Conservation (phyloP, 805 yeast genomes). For the Torulaspora delbrueckii region DNA sequence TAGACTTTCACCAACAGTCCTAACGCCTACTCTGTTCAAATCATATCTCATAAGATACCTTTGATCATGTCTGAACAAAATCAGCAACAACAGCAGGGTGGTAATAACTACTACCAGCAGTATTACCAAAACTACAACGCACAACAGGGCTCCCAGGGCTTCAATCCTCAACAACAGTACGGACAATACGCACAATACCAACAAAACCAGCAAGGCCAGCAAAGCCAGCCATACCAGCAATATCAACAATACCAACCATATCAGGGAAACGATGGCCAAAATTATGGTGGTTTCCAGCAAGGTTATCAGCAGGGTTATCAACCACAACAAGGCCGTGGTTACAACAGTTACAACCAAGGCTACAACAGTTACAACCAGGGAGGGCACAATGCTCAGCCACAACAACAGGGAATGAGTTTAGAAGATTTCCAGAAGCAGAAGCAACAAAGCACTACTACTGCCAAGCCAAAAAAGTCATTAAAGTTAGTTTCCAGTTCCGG, state of each 20-base stretch:
- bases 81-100: conserved; percentile 22
- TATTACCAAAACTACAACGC: conserved; percentile 25
- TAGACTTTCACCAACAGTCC: background rate
- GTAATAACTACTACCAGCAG: conserved; percentile 21
- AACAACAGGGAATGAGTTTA: conserved; percentile 55
- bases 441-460: conserved; percentile 29
- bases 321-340: background rate
- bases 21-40: background rate
- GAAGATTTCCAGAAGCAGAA: conserved; percentile 76
- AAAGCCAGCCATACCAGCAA: conserved; percentile 13
- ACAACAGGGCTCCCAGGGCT: conserved; percentile 15
- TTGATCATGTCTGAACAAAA: conserved; percentile 15
- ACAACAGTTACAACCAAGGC: background rate
- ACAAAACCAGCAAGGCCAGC: conserved; percentile 15
- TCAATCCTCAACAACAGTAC: conserved; percentile 1
- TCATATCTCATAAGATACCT: background rate
- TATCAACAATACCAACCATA: conserved; percentile 9
- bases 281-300: conserved; percentile 21
- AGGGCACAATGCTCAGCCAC: conserved; percentile 11
- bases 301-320: background rate
- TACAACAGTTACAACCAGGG: conserved; percentile 4
- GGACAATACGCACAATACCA: conserved; percentile 6
- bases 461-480: conserved; percentile 62
- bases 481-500: conserved; percentile 63
- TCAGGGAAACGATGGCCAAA: too few species aligned